phyloP scores from a whole-genome alignment of 495 filamentous ascomycete species.

The Aspergillus sclerotioniger region DNA sequence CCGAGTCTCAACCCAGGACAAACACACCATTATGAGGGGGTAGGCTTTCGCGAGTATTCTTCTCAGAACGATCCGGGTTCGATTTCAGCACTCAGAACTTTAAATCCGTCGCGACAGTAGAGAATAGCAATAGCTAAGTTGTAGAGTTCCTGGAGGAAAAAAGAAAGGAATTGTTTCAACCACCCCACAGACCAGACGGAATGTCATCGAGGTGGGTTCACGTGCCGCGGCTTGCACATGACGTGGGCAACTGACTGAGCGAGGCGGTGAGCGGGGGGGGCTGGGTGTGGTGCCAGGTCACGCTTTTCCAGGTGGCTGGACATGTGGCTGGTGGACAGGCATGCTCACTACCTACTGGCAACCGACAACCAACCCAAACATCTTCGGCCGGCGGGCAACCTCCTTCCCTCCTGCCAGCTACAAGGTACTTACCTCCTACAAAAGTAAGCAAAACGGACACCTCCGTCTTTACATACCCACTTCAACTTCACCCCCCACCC shows the following conservation, averaged over 20 bases:
- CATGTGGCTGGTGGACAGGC: background rate
- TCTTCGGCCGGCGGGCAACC: too few species aligned
- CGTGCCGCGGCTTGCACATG: slow-evolving; percentile 31
- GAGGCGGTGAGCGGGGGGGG: slow-evolving; percentile 12
- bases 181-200: background rate
- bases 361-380: too few species aligned
- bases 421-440: too few species aligned
- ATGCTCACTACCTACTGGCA: background rate
- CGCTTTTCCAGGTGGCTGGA: background rate
- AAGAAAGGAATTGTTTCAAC: slow-evolving; percentile 7
- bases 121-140: background rate
- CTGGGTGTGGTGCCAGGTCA: background rate
- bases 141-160: background rate
- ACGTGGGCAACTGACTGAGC: slow-evolving; percentile 14
- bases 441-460: too few species aligned
- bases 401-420: too few species aligned
- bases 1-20: background rate
- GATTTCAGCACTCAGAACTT: background rate
- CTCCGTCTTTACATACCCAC: too few species aligned
- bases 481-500: background rate
- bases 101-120: background rate
- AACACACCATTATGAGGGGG: background rate
- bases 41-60: background rate
- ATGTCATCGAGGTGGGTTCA: slow-evolving; percentile 15
- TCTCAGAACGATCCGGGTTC: background rate